Percentiles rank a stretch among this genome's conserved stretches.
Evolutionary conservation across 1,139 yeast species (phyloP).

Genomic region (Geotrichum phurueaensis): DNA sequence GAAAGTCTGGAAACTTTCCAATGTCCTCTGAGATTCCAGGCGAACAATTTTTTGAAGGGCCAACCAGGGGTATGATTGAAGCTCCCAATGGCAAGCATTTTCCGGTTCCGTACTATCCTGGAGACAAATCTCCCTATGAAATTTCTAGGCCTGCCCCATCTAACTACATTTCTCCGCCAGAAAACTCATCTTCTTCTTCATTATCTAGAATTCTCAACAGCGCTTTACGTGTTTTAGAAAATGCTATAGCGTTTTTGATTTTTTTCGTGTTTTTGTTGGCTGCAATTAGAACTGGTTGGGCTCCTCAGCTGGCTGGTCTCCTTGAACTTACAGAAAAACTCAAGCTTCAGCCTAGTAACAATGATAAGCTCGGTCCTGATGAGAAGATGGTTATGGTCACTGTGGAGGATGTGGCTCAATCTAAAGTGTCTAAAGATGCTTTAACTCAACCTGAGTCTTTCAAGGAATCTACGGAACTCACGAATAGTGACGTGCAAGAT

Average conservation of each 20-base stretch:
- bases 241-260: slow-evolving; percentile 42
- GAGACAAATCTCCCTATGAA: slow-evolving; percentile 8
- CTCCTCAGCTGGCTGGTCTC: slow-evolving; percentile 34
- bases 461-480: neutral
- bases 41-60: slow-evolving; percentile 18
- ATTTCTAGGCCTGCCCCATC: slow-evolving; percentile 17
- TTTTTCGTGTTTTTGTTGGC: slow-evolving; percentile 34
- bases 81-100: slow-evolving; percentile 3
- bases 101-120: slow-evolving; percentile 2
- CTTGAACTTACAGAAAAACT: slow-evolving; percentile 9
- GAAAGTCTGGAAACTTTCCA: neutral
- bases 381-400: neutral
- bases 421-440: neutral
- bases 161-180: slow-evolving; percentile 17
- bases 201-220: slow-evolving; percentile 24
- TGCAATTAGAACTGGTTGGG: slow-evolving; percentile 39
- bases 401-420: neutral
- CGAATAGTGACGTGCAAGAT: neutral
- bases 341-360: neutral
- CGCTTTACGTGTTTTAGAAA: slow-evolving; percentile 41
- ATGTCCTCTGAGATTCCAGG: neutral
- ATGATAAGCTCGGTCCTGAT: neutral
- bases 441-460: neutral
- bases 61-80: slow-evolving; percentile 1
- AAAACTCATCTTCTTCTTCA: slow-evolving; percentile 20